These are phyloP conservation scores for Solanum gandarillasii DNA, from an alignment of 257 asterid species.

Conservation along the genomic window DNA sequence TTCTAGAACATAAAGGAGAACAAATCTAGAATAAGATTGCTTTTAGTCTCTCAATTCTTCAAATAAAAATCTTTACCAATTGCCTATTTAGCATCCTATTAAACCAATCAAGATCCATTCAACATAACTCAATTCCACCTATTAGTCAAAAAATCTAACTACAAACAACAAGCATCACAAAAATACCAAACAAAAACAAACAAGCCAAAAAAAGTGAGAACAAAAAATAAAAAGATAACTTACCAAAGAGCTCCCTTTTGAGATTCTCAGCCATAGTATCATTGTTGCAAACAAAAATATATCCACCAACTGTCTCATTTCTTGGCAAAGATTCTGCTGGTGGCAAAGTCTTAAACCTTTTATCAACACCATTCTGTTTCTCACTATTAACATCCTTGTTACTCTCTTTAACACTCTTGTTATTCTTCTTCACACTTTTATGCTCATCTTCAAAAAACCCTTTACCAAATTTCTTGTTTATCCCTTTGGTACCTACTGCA, in stretches of 20 bases:
- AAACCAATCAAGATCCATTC: not conserved
- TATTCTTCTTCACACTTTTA: slow-evolving; percentile 56
- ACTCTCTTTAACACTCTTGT: slow-evolving; percentile 26
- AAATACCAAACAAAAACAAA: not conserved
- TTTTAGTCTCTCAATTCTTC: too few relatives aligned
- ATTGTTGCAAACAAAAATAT: slow-evolving; percentile 92
- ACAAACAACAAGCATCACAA: not conserved
- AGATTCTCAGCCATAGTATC: slow-evolving; percentile 98
- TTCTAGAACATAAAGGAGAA: not conserved
- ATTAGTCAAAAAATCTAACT: not conserved
- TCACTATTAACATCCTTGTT: slow-evolving; percentile 32
- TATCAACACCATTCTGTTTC: slow-evolving; percentile 45
- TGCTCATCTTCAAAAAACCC: slow-evolving; percentile 31
- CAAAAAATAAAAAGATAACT: not conserved
- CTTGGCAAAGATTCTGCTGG: slow-evolving; percentile 90
- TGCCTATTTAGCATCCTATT: not conserved
- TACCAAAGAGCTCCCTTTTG: slow-evolving; percentile 90
- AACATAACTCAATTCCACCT: not conserved
- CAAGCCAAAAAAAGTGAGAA: not conserved
- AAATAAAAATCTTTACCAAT: not conserved
- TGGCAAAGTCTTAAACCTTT: slow-evolving; percentile 94
- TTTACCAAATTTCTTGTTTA: slow-evolving; percentile 25
- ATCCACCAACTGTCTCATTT: slow-evolving; percentile 89
- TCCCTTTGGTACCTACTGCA: slow-evolving; percentile 19
- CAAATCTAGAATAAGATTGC: not conserved